Conservation (phyloP, 1,284 basidiomycete genomes). For the Ceratorhiza oryzae-sativae region DNA sequence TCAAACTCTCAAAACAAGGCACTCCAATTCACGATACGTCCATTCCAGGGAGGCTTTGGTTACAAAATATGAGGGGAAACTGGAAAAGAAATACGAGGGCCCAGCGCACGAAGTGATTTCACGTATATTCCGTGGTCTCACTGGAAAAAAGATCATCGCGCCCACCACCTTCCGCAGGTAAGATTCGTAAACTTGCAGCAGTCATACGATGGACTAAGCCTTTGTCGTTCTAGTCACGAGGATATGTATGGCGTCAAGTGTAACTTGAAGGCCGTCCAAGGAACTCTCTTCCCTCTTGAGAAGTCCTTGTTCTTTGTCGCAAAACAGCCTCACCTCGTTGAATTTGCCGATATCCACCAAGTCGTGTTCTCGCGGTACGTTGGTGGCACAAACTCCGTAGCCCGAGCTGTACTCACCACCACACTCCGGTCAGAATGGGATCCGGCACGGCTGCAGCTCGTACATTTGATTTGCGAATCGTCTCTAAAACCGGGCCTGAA, state of each 20-base stretch:
- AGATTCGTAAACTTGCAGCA: no score
- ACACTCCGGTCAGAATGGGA: conserved; percentile 67
- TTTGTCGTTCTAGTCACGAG: conserved; percentile 72
- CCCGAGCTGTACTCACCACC: conserved; percentile 15
- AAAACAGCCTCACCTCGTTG: conserved; percentile 92
- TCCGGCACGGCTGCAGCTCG: conserved; percentile 83
- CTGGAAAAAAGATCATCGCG: conserved; percentile 89
- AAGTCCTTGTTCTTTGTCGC: conserved; percentile 99
- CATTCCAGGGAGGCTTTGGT: conserved; percentile 57
- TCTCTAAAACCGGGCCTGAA: conserved; percentile 80
- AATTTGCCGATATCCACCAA: conserved; percentile 90
- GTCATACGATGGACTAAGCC: no score
- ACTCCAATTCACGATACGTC: conserved; percentile 6
- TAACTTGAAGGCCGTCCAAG: conserved; percentile 96
- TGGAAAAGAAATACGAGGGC: conserved; percentile 91
- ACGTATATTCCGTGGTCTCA: conserved; percentile 89
- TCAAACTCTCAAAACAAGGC: background rate
- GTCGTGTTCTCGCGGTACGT: conserved; percentile 86
- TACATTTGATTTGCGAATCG: conserved; percentile 94
- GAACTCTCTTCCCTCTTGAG: conserved; percentile 97
- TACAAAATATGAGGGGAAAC: conserved; percentile 71
- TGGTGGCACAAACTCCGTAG: background rate
- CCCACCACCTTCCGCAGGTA: conserved; percentile 84
- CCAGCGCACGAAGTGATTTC: conserved; percentile 97
- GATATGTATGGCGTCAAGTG: conserved; percentile 90